A percentile compares a stretch with the other conserved stretches of the same genome.
Conservation (phyloP, 2,329 filamentous ascomycete genomes). For the Hypomyces perniciosus region DNA sequence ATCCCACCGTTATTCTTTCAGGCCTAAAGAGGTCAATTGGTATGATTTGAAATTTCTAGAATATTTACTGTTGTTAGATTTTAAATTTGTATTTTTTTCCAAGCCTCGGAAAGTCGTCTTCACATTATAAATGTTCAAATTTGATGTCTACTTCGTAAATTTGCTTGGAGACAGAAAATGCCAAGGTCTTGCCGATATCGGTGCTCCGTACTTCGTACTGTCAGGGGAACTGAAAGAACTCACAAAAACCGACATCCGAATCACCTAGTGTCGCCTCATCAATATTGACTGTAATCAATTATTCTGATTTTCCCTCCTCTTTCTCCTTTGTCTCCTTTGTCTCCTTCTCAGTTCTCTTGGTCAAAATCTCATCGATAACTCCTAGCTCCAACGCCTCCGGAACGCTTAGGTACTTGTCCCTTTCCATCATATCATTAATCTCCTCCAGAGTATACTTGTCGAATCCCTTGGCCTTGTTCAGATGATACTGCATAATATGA, state of each 20-base stretch:
- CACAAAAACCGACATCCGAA: no score
- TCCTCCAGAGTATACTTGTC: conserved; percentile 76
- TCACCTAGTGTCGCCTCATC: background rate
- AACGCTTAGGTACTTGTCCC: conserved; percentile 89
- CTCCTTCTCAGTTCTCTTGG: conserved; percentile 48
- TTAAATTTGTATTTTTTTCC: background rate
- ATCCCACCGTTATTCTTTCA: no score
- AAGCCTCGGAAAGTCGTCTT: background rate
- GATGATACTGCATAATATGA: conserved; percentile 78
- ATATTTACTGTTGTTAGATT: no score
- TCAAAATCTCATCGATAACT: conserved; percentile 84
- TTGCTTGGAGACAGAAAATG: no score
- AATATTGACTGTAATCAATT: background rate
- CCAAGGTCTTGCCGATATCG: conserved; percentile 9
- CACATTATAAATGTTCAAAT: no score
- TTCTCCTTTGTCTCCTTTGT: conserved; percentile 24
- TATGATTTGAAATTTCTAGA: no score
- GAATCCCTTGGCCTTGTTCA: conserved; percentile 69
- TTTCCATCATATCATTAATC: conserved; percentile 92
- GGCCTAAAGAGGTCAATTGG: no score
- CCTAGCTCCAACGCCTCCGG: conserved; percentile 84
- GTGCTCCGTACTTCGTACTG: background rate
- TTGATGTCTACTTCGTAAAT: no score
- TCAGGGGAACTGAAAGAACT: no score
- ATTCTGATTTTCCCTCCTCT: conserved; percentile 9